A percentile compares a stretch with the other conserved stretches of the same genome.
These are phyloP conservation scores for Clathrospora elynae DNA, from an alignment of 2,329 filamentous ascomycete genomes.

Conservation along the genomic window DNA sequence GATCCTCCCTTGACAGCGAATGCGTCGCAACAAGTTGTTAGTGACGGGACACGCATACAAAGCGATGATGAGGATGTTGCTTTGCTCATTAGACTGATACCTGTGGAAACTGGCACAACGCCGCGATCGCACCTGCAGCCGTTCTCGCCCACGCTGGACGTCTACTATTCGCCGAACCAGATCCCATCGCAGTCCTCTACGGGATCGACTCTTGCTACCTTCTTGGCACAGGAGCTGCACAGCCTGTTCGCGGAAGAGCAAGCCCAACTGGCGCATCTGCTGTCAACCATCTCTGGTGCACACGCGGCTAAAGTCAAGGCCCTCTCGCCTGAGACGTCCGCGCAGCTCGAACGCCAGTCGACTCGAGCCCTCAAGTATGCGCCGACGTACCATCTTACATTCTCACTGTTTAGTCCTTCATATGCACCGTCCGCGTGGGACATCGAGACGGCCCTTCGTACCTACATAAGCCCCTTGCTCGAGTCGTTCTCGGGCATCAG, in stretches of 20 bases:
- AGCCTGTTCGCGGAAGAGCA: conserved; percentile 86
- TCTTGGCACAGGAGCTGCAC: conserved; percentile 77
- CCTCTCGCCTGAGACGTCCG: conserved; percentile 50
- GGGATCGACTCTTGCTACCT: conserved; percentile 74
- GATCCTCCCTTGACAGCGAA: conserved; percentile 39
- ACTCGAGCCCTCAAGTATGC: conserved; percentile 89
- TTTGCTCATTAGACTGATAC: conserved; percentile 72
- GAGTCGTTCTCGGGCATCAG: conserved; percentile 80
- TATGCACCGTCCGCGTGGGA: conserved; percentile 86
- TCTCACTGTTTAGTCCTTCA: conserved; percentile 87
- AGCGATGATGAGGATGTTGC: conserved; percentile 59
- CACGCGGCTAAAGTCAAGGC: conserved; percentile 56
- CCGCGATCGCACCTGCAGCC: conserved; percentile 68
- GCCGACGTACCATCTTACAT: conserved; percentile 91
- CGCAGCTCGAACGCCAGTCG: conserved; percentile 69
- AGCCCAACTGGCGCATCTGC: conserved; percentile 66
- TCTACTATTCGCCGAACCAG: conserved; percentile 74
- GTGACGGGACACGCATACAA: conserved; percentile 32
- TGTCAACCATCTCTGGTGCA: conserved; percentile 53
- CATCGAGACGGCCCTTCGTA: conserved; percentile 77
- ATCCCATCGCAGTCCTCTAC: conserved; percentile 70
- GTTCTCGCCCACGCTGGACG: conserved; percentile 72
- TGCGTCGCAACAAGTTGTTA: conserved; percentile 37
- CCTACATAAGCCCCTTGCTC: conserved; percentile 82
- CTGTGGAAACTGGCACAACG: conserved; percentile 59